These are phyloP conservation scores for Tricholoma matsutake DNA, from an alignment of 768 basidiomycete species.

Conservation along the genomic window DNA sequence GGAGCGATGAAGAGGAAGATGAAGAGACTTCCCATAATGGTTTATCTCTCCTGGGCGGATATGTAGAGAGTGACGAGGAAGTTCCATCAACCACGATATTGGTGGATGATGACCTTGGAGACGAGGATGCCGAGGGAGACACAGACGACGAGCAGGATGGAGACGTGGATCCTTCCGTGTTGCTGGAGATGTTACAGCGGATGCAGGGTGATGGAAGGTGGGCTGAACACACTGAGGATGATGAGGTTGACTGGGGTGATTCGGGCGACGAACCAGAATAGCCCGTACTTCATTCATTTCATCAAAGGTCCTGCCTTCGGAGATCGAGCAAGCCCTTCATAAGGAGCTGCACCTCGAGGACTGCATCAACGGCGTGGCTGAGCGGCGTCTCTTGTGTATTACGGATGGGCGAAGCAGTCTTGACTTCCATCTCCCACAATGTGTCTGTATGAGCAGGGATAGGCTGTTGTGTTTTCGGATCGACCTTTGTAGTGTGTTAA, in stretches of 20 bases:
- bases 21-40: conserved; percentile 27
- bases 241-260: conserved; percentile 55
- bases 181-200: conserved; percentile 41
- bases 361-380: conserved; percentile 65
- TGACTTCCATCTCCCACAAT: conserved; percentile 87
- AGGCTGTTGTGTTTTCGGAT: conserved; percentile 70
- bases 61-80: conserved; percentile 49
- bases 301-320: conserved; percentile 64
- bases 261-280: conserved; percentile 27
- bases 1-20: conserved; percentile 41
- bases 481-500: conserved; percentile 45
- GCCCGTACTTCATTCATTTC: background rate
- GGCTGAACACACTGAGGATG: conserved; percentile 27
- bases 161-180: conserved; percentile 36
- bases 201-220: conserved; percentile 26
- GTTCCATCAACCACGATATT: background rate
- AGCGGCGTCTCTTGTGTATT: conserved; percentile 77
- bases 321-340: conserved; percentile 86
- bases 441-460: conserved; percentile 78
- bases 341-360: conserved; percentile 75
- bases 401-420: conserved; percentile 73
- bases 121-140: conserved; percentile 28
- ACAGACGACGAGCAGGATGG: conserved; percentile 30
- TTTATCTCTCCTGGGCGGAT: conserved; percentile 38
- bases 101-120: conserved; percentile 15